Evolutionary conservation across 2,329 filamentous ascomycete genomes (phyloP).

Genomic region (Endothia cerciana): DNA sequence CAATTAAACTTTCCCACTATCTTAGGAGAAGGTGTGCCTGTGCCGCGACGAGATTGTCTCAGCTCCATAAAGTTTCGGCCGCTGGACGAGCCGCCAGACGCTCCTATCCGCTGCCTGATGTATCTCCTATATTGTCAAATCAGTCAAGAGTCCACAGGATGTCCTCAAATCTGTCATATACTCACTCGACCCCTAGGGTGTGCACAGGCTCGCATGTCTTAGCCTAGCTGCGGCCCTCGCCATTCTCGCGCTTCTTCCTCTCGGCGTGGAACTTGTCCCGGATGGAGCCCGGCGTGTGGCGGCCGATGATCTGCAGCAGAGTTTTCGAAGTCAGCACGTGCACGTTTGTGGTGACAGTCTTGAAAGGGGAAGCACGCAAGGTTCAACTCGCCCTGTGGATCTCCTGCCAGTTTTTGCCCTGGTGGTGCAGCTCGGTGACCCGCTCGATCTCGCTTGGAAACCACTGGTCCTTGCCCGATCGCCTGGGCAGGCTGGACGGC

Average conservation of each 20-base stretch:
- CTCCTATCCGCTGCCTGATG: too few relatives aligned
- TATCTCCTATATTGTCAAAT: too few relatives aligned
- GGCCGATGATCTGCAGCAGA: not conserved
- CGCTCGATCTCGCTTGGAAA: not conserved
- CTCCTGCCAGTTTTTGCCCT: not conserved
- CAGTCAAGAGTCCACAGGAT: too few relatives aligned
- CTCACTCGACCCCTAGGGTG: too few relatives aligned
- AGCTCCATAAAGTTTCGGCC: too few relatives aligned
- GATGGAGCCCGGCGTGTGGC: not conserved
- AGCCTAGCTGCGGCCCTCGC: not conserved
- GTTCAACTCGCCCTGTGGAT: not conserved
- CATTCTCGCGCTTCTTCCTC: not conserved
- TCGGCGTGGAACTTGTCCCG: slow-evolving; percentile 5
- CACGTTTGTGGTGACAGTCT: not conserved
- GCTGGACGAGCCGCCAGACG: too few relatives aligned
- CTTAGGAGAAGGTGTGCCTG: too few relatives aligned
- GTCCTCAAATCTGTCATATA: too few relatives aligned
- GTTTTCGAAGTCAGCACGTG: not conserved
- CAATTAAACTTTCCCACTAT: too few relatives aligned
- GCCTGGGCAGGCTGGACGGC: not conserved
- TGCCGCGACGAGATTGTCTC: too few relatives aligned
- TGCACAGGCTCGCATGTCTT: not conserved
- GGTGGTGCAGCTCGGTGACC: not conserved
- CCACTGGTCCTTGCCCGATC: not conserved
- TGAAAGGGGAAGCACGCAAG: not conserved